Evolutionary conservation across 1,284 basidiomycete genomes (phyloP), one percentile per base, ranked within the genome.

Genomic region (Rhodotorula sp.): DNA sequence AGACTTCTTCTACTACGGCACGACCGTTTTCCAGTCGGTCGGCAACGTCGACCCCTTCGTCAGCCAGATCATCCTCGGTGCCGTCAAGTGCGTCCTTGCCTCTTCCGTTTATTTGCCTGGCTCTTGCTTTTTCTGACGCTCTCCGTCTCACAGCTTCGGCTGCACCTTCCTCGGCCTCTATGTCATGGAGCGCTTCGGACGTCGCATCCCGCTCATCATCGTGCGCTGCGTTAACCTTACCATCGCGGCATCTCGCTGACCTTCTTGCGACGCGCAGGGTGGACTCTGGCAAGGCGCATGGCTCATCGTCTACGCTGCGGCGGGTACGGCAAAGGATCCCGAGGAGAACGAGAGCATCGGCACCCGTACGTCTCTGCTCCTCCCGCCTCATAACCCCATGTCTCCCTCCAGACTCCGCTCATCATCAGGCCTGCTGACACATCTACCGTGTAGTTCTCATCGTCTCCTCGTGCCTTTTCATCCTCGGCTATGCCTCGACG

Each of bases 221-320:
- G 66, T 67, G 13, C 39, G 65, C 61, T 41, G 8, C 19, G 36
- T 51, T 10, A 1, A 15, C 29, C 13, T 34, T 36, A 3, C 12
- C n/a, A 51, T n/a, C n/a, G n/a, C n/a, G n/a, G n/a, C n/a, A n/a
- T n/a, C n/a, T n/a, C n/a, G 22, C 46, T n/a, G 15, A 27, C 27
- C 15, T 5, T 8, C 27, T 37, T 3, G 34, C 22, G 10, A 19
- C 21, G 44, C 21, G 2, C 55, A 64, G 66, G 90, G 89, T 39
- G 89, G 88, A 17, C 66, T 89, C 3, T 90, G 90, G 71, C 89
- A 91, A 79, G 85, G 87, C 0, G 81, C 83, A 15, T 92, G 91
- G 90, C 83, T 92, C 29, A 88, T 91, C 78, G 86, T 91, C 32
- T 92, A 90, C 78, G 90, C 90, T 0, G 85, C 88, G 12, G 90